phyloP scores from a whole-genome alignment of 2,329 filamentous ascomycete species.

The Orbilia ellipsospora region DNA sequence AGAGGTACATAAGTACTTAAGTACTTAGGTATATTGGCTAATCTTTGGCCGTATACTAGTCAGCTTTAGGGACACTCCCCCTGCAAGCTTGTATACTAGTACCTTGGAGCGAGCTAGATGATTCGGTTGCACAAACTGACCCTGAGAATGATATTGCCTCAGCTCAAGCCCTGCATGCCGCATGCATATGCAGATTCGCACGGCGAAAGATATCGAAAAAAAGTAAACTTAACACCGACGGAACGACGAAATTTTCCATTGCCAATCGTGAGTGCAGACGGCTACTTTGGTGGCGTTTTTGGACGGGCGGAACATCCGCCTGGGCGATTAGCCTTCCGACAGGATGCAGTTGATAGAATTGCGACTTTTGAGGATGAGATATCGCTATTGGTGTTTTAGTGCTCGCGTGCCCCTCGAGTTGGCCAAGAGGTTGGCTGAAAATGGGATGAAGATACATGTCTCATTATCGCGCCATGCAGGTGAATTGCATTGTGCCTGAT shows the following conservation, averaged over 20 bases:
- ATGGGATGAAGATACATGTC: neutral
- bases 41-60: too few relatives aligned
- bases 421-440: neutral
- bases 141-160: conserved; percentile 2
- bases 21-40: too few relatives aligned
- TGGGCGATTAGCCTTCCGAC: neutral
- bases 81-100: too few relatives aligned
- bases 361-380: conserved; percentile 8
- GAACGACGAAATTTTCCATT: neutral
- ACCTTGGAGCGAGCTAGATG: too few relatives aligned
- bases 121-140: neutral
- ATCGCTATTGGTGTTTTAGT: conserved; percentile 7
- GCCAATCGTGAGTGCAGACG: conserved; percentile 30
- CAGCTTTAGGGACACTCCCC: too few relatives aligned
- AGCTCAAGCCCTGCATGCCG: conserved; percentile 21
- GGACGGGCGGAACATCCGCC: conserved; percentile 29
- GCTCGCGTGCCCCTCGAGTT: neutral
- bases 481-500: conserved; percentile 42
- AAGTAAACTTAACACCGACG: conserved; percentile 2
- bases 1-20: too few relatives aligned
- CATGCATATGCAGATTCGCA: conserved; percentile 13
- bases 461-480: neutral
- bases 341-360: neutral
- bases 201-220: neutral
- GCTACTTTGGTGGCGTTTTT: conserved; percentile 35